These are phyloP conservation scores for Amanita pallidorosea DNA, from an alignment of 768 basidiomycete species.

Conservation along the genomic window DNA sequence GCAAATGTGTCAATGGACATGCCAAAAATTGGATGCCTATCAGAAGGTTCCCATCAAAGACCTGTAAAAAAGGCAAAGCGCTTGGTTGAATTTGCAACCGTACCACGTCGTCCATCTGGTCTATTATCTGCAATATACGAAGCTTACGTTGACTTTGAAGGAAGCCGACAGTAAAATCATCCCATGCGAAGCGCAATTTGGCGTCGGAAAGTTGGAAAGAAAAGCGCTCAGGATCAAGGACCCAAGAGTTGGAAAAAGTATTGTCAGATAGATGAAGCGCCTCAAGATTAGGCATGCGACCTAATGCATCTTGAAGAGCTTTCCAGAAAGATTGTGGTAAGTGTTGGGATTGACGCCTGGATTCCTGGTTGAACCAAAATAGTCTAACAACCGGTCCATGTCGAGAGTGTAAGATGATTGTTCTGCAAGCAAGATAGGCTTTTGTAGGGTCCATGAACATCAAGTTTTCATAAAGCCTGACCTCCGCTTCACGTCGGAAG, in stretches of 20 bases:
- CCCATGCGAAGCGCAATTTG: slow-evolving; percentile 39
- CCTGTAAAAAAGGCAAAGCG: slow-evolving; percentile 27
- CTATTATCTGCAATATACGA: slow-evolving; percentile 23
- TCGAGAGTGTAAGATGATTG: slow-evolving; percentile 23
- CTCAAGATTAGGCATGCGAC: slow-evolving; percentile 32
- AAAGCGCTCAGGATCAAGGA: slow-evolving; percentile 27
- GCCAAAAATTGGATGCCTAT: slow-evolving; percentile 29
- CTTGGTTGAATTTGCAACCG: slow-evolving; percentile 6
- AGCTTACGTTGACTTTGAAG: slow-evolving; percentile 35
- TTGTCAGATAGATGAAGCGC: slow-evolving; percentile 30
- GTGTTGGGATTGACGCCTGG: slow-evolving; percentile 15
- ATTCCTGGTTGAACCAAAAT: slow-evolving; percentile 29
- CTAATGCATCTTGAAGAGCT: slow-evolving; percentile 29
- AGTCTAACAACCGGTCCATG: slow-evolving; percentile 30
- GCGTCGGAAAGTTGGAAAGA: slow-evolving; percentile 40
- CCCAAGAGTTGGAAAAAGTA: slow-evolving; percentile 28
- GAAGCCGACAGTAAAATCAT: slow-evolving; percentile 33
- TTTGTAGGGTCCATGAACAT: slow-evolving; percentile 24
- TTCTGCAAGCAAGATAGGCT: slow-evolving; percentile 25
- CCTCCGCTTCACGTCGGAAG: slow-evolving; percentile 37
- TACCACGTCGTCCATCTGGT: slow-evolving; percentile 13
- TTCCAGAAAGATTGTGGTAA: slow-evolving; percentile 31
- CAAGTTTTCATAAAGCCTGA: slow-evolving; percentile 31
- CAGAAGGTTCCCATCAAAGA: slow-evolving; percentile 34
- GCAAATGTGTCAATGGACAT: slow-evolving; percentile 33